Evolutionary conservation across 345 rosid genomes (phyloP).

Genomic region (Eucalyptus paniculata): DNA sequence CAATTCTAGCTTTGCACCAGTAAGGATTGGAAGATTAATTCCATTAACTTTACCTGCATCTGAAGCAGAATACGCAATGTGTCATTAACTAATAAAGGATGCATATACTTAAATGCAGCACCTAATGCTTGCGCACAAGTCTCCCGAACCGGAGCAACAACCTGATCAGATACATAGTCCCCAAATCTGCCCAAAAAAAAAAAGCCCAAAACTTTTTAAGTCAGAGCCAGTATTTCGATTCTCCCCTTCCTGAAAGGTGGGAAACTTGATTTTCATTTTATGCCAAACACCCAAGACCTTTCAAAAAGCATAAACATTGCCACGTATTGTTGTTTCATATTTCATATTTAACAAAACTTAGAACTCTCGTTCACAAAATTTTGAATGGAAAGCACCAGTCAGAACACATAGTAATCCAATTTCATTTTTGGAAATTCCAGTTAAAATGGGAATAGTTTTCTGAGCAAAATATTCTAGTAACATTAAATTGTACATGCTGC

Average conservation of each 20-base stretch:
- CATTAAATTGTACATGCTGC: neutral
- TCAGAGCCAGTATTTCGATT: neutral
- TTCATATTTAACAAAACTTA: neutral
- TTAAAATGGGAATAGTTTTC: neutral
- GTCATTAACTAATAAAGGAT: constrained; percentile 64
- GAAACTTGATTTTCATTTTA: neutral
- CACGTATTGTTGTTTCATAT: neutral
- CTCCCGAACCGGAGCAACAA: constrained; percentile 99
- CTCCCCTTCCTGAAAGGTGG: neutral
- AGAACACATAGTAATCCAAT: neutral
- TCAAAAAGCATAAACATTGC: neutral
- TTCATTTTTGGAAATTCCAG: neutral
- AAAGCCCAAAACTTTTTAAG: neutral
- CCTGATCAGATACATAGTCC: constrained; percentile 97
- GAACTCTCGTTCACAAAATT: neutral
- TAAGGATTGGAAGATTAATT: neutral
- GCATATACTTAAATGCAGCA: constrained; percentile 92
- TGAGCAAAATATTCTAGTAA: neutral
- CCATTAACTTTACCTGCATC: constrained; percentile 75
- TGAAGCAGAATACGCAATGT: constrained; percentile 79
- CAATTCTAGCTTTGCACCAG: neutral
- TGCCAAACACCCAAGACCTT: neutral
- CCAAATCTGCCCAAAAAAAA: constrained; percentile 63
- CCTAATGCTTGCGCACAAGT: constrained; percentile 99
- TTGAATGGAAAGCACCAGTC: neutral